These are phyloP conservation scores for Komagataella populi DNA, from an alignment of 805 yeast species.

Conservation along the genomic window DNA sequence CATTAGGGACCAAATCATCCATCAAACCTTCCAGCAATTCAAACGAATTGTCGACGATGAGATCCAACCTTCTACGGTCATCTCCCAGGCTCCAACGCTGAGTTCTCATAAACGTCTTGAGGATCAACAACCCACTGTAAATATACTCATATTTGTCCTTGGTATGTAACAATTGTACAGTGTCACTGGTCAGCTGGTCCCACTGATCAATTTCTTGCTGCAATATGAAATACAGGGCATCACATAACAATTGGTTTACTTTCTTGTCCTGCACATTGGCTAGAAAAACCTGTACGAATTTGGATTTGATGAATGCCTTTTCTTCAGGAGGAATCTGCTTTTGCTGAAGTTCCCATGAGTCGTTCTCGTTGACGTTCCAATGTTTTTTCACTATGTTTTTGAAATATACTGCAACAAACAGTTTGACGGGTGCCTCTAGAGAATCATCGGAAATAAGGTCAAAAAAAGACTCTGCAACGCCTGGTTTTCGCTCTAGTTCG, in stretches of 20 bases:
- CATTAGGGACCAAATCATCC: slow-evolving; percentile 22
- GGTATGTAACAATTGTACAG: slow-evolving; percentile 28
- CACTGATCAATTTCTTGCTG: slow-evolving; percentile 28
- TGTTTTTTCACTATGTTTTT: slow-evolving; percentile 57
- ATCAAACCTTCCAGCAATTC: slow-evolving; percentile 54
- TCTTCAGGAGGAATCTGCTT: slow-evolving; percentile 31
- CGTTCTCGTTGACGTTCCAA: slow-evolving; percentile 34
- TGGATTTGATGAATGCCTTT: slow-evolving; percentile 48
- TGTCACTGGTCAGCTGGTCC: slow-evolving; percentile 36
- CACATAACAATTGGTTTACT: slow-evolving; percentile 42
- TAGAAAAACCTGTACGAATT: slow-evolving; percentile 47
- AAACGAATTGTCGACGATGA: slow-evolving; percentile 40
- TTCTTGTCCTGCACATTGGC: slow-evolving; percentile 23
- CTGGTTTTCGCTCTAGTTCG: slow-evolving; percentile 26
- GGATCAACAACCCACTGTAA: slow-evolving; percentile 56
- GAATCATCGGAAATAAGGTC: slow-evolving; percentile 25
- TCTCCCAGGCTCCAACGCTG: slow-evolving; percentile 57
- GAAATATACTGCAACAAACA: slow-evolving; percentile 72
- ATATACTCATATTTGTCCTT: slow-evolving; percentile 27
- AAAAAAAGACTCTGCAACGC: slow-evolving; percentile 29
- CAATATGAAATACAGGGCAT: slow-evolving; percentile 41
- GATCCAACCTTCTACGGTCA: slow-evolving; percentile 36
- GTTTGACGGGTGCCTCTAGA: slow-evolving; percentile 34
- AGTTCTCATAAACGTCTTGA: slow-evolving; percentile 55
- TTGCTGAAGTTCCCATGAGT: slow-evolving; percentile 7